A percentile compares a stretch with the other conserved stretches of the same genome.
Conservation (phyloP, 768 basidiomycete species). For the Obba rivulosa region DNA sequence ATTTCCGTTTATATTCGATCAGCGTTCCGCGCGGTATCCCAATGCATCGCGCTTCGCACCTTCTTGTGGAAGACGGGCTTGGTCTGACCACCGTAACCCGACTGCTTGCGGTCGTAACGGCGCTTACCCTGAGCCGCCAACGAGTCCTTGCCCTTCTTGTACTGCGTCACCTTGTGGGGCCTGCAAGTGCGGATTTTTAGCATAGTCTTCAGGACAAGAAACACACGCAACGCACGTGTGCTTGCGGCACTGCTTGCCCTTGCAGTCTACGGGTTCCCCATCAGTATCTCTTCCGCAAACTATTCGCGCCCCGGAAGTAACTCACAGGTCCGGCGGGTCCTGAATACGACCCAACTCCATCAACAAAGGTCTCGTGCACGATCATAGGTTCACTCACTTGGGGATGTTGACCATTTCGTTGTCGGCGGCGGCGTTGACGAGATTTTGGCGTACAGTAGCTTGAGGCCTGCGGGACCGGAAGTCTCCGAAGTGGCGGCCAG, state of each 20-base stretch:
- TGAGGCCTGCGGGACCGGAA: conserved; percentile 9
- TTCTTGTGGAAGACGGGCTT: conserved; percentile 99
- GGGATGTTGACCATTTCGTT: conserved; percentile 87
- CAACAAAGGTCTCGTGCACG: background rate
- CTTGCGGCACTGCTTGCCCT: conserved; percentile 94
- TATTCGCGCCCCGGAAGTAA: conserved; percentile 15
- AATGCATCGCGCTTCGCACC: conserved; percentile 39
- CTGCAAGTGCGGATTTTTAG: conserved; percentile 34
- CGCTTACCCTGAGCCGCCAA: conserved; percentile 98
- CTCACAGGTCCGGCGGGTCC: conserved; percentile 97
- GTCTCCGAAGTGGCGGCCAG: conserved; percentile 20
- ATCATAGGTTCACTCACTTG: conserved; percentile 57
- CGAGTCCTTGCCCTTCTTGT: conserved; percentile 99
- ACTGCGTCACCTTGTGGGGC: conserved; percentile 99
- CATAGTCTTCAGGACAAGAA: background rate
- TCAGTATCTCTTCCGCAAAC: conserved; percentile 10
- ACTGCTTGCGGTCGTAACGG: conserved; percentile 98
- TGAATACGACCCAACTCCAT: conserved; percentile 24
- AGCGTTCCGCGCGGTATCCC: background rate
- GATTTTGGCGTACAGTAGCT: conserved; percentile 19
- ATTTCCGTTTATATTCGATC: too few species aligned
- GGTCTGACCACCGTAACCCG: conserved; percentile 99
- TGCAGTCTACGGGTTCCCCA: conserved; percentile 60
- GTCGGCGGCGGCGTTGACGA: conserved; percentile 26
- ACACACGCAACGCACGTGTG: conserved; percentile 70